Conservation (phyloP, 257 asterid species). For the Petunia axillaris region DNA sequence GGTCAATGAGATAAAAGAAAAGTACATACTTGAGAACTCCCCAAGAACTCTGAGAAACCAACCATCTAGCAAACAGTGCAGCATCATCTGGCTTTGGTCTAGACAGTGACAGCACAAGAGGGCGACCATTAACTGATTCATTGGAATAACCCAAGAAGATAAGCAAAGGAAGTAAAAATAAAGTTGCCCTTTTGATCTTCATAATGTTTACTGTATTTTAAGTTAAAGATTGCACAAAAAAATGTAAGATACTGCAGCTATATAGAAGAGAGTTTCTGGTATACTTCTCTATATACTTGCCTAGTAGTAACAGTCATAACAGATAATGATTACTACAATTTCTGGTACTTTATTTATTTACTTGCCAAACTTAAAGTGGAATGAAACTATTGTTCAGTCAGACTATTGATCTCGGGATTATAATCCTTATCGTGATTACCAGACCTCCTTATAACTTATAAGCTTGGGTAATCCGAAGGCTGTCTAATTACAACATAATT, state of each 20-base stretch:
- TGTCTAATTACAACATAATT: no score
- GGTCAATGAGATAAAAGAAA: not conserved
- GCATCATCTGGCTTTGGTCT: slow-evolving; percentile 66
- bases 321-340: not conserved
- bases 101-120: slow-evolving; percentile 36
- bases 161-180: slow-evolving; percentile 29
- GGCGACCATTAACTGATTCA: slow-evolving; percentile 53
- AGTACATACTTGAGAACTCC: slow-evolving; percentile 70
- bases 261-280: not conserved
- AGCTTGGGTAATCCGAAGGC: no score
- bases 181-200: slow-evolving; percentile 28
- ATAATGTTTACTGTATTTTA: slow-evolving; percentile 18
- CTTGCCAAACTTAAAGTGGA: no score
- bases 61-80: slow-evolving; percentile 85
- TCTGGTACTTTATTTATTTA: no score
- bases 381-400: no score
- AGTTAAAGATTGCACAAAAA: not conserved
- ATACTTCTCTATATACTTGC: not conserved
- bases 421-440: no score
- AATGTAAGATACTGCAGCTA: not conserved
- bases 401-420: no score
- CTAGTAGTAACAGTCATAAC: not conserved
- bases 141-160: slow-evolving; percentile 36
- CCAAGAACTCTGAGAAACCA: slow-evolving; percentile 87
- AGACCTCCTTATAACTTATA: no score